Evolutionary conservation across 2,329 filamentous ascomycete species (phyloP), one percentile per base, ranked within the genome.

Genomic region (Podosphaera xanthii): DNA sequence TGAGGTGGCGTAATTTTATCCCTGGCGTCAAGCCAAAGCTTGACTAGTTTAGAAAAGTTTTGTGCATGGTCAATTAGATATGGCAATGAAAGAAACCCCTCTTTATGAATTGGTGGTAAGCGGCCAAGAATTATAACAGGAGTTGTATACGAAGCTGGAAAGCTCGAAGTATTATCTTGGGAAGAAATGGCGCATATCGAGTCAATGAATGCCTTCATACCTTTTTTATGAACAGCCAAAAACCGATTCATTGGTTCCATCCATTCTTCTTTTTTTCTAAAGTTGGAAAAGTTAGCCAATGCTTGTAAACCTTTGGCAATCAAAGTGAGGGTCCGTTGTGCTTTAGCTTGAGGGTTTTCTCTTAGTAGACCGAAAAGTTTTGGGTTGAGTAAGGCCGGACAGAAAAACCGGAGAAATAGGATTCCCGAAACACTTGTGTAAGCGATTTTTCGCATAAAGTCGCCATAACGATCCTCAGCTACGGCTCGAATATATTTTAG

Each of bases 191-290:
- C 81, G 72, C 91, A 96, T 54, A 96, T 80, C 36, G 81, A 77
- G 68, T 97, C 90, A 61, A 96, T 84, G 65, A 90, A 96, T 54
- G 83, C 79, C 69, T 90, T 94, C 71, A 96, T 88, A 46, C 86
- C 80, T 65, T 84, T 78, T 30, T 89, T 81, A 67, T 94, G 84
- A 0, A 80, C 76, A 7, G 76, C 77, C 44, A 97, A 74, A 66
- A 96, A 96, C 50, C 79, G 80, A 68, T 96, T 97, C 91, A 97
- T 97, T 0, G 89, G 89, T 72, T 95, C 90, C 90, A 97, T 96
- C 88, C 89, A 97, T n/a, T 85, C 82, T 70, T 97, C 91, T 69
- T 95, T 94, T 68, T 86, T 90, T 48, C 91, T 91, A 68, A 96
- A 96, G 0, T 82, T 88, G 1, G 87, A 87, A 71, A 96, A 77